These are phyloP conservation scores for Debaryomyces tyrocola DNA, from an alignment of 805 yeast genomes.

Conservation along the genomic window DNA sequence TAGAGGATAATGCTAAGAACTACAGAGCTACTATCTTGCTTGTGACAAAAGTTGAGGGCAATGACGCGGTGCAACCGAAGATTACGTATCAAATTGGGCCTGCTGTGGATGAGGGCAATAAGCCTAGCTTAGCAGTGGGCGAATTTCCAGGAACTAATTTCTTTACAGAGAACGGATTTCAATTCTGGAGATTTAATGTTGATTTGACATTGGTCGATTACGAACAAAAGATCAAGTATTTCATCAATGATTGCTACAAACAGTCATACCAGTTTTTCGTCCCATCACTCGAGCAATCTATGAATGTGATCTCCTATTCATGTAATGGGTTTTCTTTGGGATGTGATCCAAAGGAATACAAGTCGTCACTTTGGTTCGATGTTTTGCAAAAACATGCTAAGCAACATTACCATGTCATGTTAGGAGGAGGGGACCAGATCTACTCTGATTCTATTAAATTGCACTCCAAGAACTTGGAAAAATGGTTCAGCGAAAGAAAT, in stretches of 20 bases:
- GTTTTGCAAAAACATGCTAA: constrained; percentile 65
- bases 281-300: constrained; percentile 63
- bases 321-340: constrained; percentile 88
- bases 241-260: constrained; percentile 45
- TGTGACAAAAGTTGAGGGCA: constrained; percentile 48
- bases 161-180: constrained; percentile 44
- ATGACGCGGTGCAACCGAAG: constrained; percentile 20
- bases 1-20: constrained; percentile 45
- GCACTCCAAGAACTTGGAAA: constrained; percentile 50
- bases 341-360: constrained; percentile 64
- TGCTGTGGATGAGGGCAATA: constrained; percentile 11
- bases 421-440: constrained; percentile 97
- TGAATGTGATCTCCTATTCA: constrained; percentile 81
- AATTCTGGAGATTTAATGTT: constrained; percentile 68
- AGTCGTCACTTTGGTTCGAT: constrained; percentile 84
- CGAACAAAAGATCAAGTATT: constrained; percentile 67
- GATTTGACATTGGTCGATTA: constrained; percentile 44
- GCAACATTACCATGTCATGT: constrained; percentile 82
- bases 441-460: constrained; percentile 81
- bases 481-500: constrained; percentile 63
- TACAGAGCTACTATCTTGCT: constrained; percentile 73
- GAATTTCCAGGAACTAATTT: constrained; percentile 47
- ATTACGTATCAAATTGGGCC: constrained; percentile 40
- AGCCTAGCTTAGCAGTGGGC: constrained; percentile 31
- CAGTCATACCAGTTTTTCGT: constrained; percentile 60